A percentile compares a stretch with the other conserved stretches of the same genome.
phyloP scores from a whole-genome alignment of 1,139 yeast genomes.

The Geotrichum cucujoidarum region DNA sequence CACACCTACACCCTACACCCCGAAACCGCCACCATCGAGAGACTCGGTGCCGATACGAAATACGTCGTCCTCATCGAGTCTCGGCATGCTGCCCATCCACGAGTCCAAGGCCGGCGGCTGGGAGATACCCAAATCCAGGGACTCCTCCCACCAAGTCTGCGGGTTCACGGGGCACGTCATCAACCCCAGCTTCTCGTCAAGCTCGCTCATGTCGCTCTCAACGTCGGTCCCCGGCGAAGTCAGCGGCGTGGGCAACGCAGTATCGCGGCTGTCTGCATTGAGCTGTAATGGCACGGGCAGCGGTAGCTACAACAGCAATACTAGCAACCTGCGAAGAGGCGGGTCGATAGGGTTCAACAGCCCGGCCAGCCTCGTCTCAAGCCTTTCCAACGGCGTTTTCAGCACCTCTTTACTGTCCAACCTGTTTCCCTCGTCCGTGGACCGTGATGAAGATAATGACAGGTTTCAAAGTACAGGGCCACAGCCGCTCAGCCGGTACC shows the following conservation, averaged over 20 bases:
- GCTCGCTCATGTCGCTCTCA: slow-evolving; percentile 19
- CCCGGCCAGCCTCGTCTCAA: neutral
- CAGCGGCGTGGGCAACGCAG: slow-evolving; percentile 1
- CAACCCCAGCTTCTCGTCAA: slow-evolving; percentile 28
- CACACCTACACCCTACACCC: neutral
- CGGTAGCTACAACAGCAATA: neutral
- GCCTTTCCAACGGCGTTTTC: neutral
- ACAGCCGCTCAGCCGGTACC: neutral
- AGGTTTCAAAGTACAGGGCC: neutral
- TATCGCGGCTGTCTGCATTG: slow-evolving; percentile 1
- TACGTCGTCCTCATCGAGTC: neutral
- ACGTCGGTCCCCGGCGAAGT: no score
- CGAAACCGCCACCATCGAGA: neutral
- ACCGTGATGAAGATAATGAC: neutral
- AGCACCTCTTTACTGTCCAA: neutral
- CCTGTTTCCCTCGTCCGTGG: neutral
- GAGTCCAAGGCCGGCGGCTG: slow-evolving; percentile 26
- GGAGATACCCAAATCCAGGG: slow-evolving; percentile 26
- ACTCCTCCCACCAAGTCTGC: slow-evolving; percentile 20
- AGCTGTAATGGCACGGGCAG: neutral
- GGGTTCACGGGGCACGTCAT: slow-evolving; percentile 30
- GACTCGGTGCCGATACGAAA: slow-evolving; percentile 2
- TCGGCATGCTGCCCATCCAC: slow-evolving; percentile 14
- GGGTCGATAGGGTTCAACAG: no score
- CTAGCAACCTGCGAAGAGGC: neutral